These are phyloP conservation scores for Ascochyta rabiei DNA, from an alignment of 2,329 filamentous ascomycete genomes.

Conservation along the genomic window DNA sequence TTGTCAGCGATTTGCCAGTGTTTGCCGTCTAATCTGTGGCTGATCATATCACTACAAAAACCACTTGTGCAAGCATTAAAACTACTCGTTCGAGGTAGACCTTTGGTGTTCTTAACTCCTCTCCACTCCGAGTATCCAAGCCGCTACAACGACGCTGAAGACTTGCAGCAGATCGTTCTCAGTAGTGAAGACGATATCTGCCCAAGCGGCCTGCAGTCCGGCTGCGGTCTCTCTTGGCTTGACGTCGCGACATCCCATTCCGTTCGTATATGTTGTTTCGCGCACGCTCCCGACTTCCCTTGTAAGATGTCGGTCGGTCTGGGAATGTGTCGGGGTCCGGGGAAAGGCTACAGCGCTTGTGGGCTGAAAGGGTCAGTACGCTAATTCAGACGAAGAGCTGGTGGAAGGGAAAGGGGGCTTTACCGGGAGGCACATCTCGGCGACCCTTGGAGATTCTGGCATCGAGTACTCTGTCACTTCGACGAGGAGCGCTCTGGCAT, in stretches of 20 bases:
- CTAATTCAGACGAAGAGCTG: background rate
- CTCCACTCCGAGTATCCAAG: no score
- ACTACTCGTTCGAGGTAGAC: no score
- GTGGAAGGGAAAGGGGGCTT: background rate
- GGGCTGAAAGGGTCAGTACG: background rate
- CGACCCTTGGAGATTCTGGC: background rate
- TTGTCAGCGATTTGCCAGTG: no score
- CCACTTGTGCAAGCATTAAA: no score
- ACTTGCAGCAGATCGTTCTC: background rate
- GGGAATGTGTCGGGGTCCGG: background rate
- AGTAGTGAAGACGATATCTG: slow-evolving; percentile 9
- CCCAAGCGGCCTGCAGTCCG: slow-evolving; percentile 2
- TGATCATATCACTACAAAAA: no score
- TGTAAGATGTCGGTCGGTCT: background rate
- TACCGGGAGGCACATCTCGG: background rate
- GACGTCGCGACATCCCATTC: slow-evolving; percentile 3
- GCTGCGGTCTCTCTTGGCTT: background rate
- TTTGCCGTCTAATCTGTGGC: no score
- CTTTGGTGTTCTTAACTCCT: no score
- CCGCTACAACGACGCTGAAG: background rate
- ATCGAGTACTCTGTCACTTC: background rate
- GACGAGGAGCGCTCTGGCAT: background rate
- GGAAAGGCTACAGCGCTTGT: background rate
- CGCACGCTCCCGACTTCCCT: background rate
- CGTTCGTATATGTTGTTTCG: background rate